These are phyloP conservation scores for Cercospora zeina DNA, from an alignment of 2,329 filamentous ascomycete genomes.

Conservation along the genomic window DNA sequence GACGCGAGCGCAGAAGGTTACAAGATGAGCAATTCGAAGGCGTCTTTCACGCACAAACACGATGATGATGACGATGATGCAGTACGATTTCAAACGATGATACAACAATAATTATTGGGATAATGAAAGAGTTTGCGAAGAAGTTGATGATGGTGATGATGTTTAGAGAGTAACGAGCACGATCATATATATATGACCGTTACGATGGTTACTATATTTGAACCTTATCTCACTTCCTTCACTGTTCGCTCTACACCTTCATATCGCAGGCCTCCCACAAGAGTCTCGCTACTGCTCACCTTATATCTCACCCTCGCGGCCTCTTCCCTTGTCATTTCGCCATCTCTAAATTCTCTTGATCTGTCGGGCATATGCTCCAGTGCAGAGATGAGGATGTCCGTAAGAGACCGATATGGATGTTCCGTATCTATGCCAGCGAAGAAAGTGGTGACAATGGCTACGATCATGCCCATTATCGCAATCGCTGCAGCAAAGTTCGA, in stretches of 20 bases:
- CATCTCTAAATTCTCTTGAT: background rate
- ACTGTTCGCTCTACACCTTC: background rate
- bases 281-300: background rate
- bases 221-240: background rate
- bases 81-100: conserved; percentile 7
- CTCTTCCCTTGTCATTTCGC: background rate
- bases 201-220: background rate
- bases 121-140: conserved; percentile 5
- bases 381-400: background rate
- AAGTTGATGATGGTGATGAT: background rate
- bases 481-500: conserved; percentile 11
- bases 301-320: background rate
- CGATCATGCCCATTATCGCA: background rate
- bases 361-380: background rate
- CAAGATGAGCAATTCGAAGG: conserved; percentile 12
- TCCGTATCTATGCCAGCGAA: background rate
- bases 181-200: conserved; percentile 3
- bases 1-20: conserved; percentile 7
- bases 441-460: background rate
- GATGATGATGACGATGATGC: background rate
- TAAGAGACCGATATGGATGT: background rate
- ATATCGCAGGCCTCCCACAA: background rate
- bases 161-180: conserved; percentile 12
- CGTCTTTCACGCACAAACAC: conserved; percentile 5
- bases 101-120: conserved; percentile 10